Conservation (phyloP, 2,329 filamentous ascomycete species). For the Blastomyces gilchristii region DNA sequence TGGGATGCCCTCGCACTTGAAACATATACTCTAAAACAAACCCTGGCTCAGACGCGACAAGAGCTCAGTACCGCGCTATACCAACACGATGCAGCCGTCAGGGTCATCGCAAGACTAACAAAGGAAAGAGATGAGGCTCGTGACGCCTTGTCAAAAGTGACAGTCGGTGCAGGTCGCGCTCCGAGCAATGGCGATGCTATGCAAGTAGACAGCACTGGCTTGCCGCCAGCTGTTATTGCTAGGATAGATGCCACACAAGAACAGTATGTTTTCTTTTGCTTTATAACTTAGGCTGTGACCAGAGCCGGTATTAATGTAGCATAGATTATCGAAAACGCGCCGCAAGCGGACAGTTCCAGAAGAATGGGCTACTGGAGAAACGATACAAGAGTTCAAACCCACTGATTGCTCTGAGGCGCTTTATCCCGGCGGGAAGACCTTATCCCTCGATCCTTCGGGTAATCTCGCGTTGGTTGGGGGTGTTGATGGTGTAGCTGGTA, state of each 20-base stretch:
- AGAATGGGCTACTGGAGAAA: constrained; percentile 70
- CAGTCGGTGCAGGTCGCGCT: constrained; percentile 51
- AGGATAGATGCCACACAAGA: constrained; percentile 73
- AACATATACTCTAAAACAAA: constrained; percentile 81
- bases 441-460: constrained; percentile 50
- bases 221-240: constrained; percentile 60
- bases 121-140: constrained; percentile 86
- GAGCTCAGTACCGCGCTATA: constrained; percentile 91
- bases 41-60: constrained; percentile 79
- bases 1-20: constrained; percentile 93
- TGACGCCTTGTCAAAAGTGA: constrained; percentile 76
- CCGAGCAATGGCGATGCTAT: constrained; percentile 65
- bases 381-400: constrained; percentile 52
- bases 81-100: constrained; percentile 91
- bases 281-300: constrained; percentile 3
- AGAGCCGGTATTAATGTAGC: constrained; percentile 15
- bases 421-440: constrained; percentile 48
- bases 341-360: constrained; percentile 80
- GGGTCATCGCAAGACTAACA: constrained; percentile 85
- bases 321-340: constrained; percentile 72
- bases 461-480: constrained; percentile 65
- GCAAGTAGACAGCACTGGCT: constrained; percentile 73
- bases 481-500: constrained; percentile 60
- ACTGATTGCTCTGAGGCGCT: constrained; percentile 46
- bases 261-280: constrained; percentile 46